Conservation (phyloP, 495 filamentous ascomycete genomes). For the Trichoderma asperelloides region DNA sequence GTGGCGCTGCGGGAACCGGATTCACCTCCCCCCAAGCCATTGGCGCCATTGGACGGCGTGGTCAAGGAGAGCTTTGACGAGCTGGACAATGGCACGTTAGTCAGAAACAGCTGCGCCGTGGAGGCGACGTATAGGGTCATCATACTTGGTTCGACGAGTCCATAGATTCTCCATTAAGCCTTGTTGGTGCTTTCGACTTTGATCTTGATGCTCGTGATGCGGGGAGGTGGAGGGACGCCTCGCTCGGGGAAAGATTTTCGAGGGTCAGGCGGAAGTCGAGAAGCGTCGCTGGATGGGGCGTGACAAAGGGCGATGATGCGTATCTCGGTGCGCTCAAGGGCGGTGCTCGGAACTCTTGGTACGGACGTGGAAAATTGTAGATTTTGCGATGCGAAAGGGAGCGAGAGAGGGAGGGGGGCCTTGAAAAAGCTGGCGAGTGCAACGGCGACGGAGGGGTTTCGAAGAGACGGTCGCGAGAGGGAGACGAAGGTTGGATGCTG, state of each 20-base stretch:
- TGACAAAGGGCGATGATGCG: background rate
- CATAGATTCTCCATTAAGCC: constrained; percentile 50
- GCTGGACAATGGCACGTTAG: constrained; percentile 31
- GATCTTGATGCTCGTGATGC: background rate
- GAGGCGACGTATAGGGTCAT: constrained; percentile 12
- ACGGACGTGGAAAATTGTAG: background rate
- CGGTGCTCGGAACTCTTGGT: background rate
- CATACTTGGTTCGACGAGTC: constrained; percentile 89
- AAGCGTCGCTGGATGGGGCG: background rate
- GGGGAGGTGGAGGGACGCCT: constrained; percentile 5
- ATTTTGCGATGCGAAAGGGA: background rate
- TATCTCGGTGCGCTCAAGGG: background rate
- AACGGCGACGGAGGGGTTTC: constrained; percentile 4
- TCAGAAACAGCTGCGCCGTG: constrained; percentile 1
- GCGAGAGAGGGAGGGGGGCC: background rate
- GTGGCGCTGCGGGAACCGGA: constrained; percentile 57
- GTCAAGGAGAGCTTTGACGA: constrained; percentile 85
- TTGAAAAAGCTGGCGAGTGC: background rate
- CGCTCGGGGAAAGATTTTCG: background rate
- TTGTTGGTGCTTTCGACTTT: constrained; percentile 1
- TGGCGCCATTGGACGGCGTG: constrained; percentile 47
- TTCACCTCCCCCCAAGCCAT: constrained; percentile 49
- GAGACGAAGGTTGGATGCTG: background rate
- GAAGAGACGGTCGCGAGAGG: background rate
- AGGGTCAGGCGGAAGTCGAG: constrained; percentile 1